Evolutionary conservation across 1,284 basidiomycete species (phyloP), one percentile per base, ranked within the genome.

Genomic region (Sphaerobolus stellatus): DNA sequence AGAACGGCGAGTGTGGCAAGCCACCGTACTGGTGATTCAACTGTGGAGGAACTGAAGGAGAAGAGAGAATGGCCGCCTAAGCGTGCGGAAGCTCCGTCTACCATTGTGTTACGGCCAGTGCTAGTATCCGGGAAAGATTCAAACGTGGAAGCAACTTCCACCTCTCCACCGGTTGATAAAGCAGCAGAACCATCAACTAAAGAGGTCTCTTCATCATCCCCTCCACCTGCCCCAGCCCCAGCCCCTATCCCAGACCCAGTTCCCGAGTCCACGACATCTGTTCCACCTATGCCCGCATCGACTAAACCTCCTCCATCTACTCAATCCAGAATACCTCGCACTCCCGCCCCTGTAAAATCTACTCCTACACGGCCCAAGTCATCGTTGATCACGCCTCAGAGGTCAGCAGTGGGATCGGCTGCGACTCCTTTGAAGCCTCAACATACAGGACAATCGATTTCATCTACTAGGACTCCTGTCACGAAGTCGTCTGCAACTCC

Each of bases 31-130:
- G 79, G 82, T 48, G 86, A 88, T 65, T 75, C 81, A 9, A 70
- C 74, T 28, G 83, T 79, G 67, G 84, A 83, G 61, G 85, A 87
- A 59, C 62, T 71, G 29, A 86, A 80, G 70, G 85, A 86, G 66
- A 82, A 79, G 64, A 78, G 80, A 46, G 88, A 90, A 75, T 90
- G 86, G 87, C 87, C 87, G n/a, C 87, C 86, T 68, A 74, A 56
- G 74, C 69, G 58, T 66, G 68, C 47, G 59, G 56, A 36, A 54
- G 65, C 49, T 62, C 66, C 59, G 58, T 68, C 58, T 58, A 66
- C 45, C 65, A 56, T 60, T 22, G 52, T 62, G 63, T 61, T 64
- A 66, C 18, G 62, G 51, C 52, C 52, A 46, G 41, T 52, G 48
- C 53, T 24, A 58, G 46, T 5, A 31, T 8, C 44, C n/a, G 22